Evolutionary conservation across 495 filamentous ascomycete species (phyloP).

Genomic region (Neurospora tetraspora): DNA sequence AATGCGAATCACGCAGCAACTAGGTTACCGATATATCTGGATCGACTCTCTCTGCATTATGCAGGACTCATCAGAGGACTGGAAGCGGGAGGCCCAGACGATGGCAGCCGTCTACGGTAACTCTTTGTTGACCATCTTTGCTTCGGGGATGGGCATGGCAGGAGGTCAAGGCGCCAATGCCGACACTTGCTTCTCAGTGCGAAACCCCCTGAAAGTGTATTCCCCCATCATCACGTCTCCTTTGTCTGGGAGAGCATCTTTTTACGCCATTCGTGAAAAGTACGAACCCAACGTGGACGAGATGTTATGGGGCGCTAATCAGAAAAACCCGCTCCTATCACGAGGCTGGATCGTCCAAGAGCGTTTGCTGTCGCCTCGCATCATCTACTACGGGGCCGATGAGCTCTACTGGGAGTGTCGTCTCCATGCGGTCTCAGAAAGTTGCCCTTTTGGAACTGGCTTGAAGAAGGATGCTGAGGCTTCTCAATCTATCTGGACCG

Average conservation of each 20-base stretch:
- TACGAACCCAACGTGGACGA: constrained; percentile 1
- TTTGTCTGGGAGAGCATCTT: neutral
- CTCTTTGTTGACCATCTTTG: neutral
- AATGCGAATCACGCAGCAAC: constrained; percentile 1
- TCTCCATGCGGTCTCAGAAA: neutral
- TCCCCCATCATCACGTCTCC: neutral
- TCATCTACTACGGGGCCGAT: constrained; percentile 7
- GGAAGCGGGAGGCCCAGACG: constrained; percentile 1
- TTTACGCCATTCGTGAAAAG: neutral
- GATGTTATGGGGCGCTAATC: neutral
- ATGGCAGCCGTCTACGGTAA: constrained; percentile 6
- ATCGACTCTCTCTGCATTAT: constrained; percentile 5
- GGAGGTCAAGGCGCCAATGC: neutral
- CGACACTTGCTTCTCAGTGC: neutral
- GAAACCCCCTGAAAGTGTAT: neutral
- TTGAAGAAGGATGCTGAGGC: neutral
- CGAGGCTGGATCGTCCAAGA: constrained; percentile 10
- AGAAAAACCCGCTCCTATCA: constrained; percentile 2
- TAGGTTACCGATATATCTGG: neutral
- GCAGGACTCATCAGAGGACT: constrained; percentile 3
- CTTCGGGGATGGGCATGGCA: neutral
- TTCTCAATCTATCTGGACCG: neutral
- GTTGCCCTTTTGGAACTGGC: neutral
- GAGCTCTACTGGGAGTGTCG: constrained; percentile 8
- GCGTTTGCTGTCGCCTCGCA: constrained; percentile 3